These are phyloP conservation scores for Chytriomyces hyalinus DNA, from an alignment of 192 early-diverging fungal genomes.

Conservation along the genomic window DNA sequence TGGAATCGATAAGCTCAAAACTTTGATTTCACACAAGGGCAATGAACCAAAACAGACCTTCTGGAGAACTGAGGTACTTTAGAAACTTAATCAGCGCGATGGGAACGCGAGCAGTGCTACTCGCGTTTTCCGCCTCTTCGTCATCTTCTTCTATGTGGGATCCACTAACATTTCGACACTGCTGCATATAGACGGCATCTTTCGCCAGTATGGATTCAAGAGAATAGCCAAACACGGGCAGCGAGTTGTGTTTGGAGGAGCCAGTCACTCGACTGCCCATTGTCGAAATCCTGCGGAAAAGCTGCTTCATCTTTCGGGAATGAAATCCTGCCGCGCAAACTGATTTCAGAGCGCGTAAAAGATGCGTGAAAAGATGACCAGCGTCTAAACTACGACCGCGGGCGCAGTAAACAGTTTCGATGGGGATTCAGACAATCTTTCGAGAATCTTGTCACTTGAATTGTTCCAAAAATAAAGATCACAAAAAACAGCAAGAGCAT, in stretches of 20 bases:
- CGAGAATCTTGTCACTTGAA: no score
- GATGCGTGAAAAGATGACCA: no score
- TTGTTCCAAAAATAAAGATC: no score
- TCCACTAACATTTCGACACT: not conserved
- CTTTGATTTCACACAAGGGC: not conserved
- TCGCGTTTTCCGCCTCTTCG: constrained; percentile 8
- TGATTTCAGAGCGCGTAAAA: no score
- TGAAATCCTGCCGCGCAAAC: no score
- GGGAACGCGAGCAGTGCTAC: constrained; percentile 31
- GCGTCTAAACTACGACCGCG: no score
- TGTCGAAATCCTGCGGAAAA: constrained; percentile 41
- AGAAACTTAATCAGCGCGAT: constrained; percentile 46
- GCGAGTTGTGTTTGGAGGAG: not conserved
- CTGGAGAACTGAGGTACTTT: constrained; percentile 35
- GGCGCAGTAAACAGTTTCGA: no score
- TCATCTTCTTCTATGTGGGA: not conserved
- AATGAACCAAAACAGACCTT: constrained; percentile 15
- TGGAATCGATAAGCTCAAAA: constrained; percentile 7
- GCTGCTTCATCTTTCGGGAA: constrained; percentile 38
- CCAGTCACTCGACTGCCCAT: constrained; percentile 2
- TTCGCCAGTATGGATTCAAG: constrained; percentile 6
- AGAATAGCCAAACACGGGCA: not conserved
- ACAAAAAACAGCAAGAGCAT: no score
- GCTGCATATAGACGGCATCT: not conserved
- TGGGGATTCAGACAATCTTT: no score